Base-by-base conservation (phyloP, 75 land plant genomes). In the Pinus tabuliformis region DNA sequence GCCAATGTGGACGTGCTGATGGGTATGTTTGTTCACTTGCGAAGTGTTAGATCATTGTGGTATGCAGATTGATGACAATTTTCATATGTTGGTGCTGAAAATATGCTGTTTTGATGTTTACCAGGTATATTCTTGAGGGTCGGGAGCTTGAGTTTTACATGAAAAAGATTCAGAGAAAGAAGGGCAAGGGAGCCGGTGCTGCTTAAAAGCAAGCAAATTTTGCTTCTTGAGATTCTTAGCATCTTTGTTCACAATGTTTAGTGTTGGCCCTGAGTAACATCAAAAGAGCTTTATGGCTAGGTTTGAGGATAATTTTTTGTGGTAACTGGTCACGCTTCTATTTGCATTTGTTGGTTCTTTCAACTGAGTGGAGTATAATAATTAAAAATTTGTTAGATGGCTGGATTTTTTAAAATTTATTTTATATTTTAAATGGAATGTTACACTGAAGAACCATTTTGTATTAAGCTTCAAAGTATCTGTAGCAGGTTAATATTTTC, bases 1-100 rank as follows among this genome's bases (percentile, higher is more conserved):
- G 93, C 12, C 93, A 91, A 60, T 90, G 92, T 63, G 93, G 93
- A 33, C 82, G 93, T 59, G 81, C 90, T 71, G 93, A 91, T 74
- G 92, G 92, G 92, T 91, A 81, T 45, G 89, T 56, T 14, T 26
- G 8, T 24, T 63, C 70, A 15, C 71, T 4, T 11, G 59, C 63
- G 5, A 45, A 36, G 2, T 61, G 24, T 4, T 9, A 24, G 73
- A 13, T 37, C 8, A 17, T 36, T 71, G 2, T 2, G 9, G 52
- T 45, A 45, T 45, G 52, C 52, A 45, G 8, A 45, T 6, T 7
- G 9, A 21, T 13, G 14, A 62, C 1, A 7, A 24, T 0, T 24
- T 62, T 21, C 9, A 62, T 62, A 62, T 62, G 8, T 15, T 62
- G 26, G 22, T 21, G 3, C 26, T 21, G 26, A 22, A 22, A 22